Conservation (phyloP, 1,284 basidiomycete genomes). For the Sporisorium scitamineum region DNA sequence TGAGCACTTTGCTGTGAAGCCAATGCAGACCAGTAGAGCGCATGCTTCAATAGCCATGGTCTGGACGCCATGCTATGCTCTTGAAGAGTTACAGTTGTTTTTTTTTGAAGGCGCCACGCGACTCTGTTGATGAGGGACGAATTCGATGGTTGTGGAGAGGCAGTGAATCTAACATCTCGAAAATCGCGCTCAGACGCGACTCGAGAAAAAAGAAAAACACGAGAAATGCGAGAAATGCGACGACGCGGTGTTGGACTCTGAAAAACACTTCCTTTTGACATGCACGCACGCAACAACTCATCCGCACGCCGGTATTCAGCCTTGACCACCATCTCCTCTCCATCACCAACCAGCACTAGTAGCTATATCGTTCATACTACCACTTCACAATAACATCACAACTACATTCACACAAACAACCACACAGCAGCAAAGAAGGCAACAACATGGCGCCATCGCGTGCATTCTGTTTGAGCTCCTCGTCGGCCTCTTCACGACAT, state of each 20-base stretch:
- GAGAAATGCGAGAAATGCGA: too few species aligned
- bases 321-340: neutral
- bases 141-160: neutral
- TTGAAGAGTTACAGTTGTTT: too few species aligned
- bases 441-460: conserved; percentile 34
- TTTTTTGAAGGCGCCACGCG: conserved; percentile 1
- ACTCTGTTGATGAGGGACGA: neutral
- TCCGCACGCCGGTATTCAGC: neutral
- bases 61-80: too few species aligned
- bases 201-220: neutral
- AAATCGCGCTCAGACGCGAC: neutral
- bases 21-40: too few species aligned
- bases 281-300: neutral
- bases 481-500: conserved; percentile 36
- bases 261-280: neutral
- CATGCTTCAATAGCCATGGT: neutral
- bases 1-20: too few species aligned
- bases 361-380: neutral
- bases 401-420: neutral
- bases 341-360: neutral
- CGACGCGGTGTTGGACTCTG: conserved; percentile 5
- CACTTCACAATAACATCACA: neutral
- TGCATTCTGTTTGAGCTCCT: conserved; percentile 34
- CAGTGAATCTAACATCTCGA: neutral
- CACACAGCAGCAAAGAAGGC: neutral